A percentile compares a stretch with the other conserved stretches of the same genome.
phyloP scores from a whole-genome alignment of 768 basidiomycete species.

The Termitomyces sp. region DNA sequence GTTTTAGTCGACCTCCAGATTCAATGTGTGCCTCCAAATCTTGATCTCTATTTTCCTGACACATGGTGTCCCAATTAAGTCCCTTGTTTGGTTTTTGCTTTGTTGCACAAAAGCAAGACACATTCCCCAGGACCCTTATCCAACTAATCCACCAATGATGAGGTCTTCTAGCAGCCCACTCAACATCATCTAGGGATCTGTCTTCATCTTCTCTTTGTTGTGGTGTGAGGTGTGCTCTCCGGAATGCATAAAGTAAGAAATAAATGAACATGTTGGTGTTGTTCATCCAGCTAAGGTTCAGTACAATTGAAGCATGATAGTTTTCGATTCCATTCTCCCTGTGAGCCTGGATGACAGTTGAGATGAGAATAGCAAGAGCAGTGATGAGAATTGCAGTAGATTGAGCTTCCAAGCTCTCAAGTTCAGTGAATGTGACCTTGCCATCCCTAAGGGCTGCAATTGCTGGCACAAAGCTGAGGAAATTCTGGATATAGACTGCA shows the following conservation, averaged over 20 bases:
- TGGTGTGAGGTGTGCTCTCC: background rate
- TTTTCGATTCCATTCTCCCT: constrained; percentile 2
- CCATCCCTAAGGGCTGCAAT: constrained; percentile 17
- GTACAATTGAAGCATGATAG: background rate
- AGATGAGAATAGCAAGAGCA: constrained; percentile 22
- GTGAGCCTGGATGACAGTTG: constrained; percentile 20
- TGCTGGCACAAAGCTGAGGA: constrained; percentile 22
- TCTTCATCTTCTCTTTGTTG: background rate
- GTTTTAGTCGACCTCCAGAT: background rate
- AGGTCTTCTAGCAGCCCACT: background rate
- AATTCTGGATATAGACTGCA: constrained; percentile 22
- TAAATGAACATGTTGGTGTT: constrained; percentile 1
- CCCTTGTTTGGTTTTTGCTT: background rate
- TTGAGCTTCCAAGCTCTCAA: constrained; percentile 12
- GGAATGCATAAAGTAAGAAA: background rate
- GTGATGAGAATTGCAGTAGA: constrained; percentile 1
- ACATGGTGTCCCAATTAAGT: background rate
- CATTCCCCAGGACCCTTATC: background rate
- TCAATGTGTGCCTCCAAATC: background rate
- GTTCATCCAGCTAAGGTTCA: constrained; percentile 12
- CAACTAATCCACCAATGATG: background rate
- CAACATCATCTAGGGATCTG: background rate
- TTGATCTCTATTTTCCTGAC: no score
- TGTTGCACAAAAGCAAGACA: background rate
- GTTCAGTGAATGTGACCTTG: constrained; percentile 17